phyloP scores from a whole-genome alignment of 805 yeast genomes.

The Cyberlindnera euphorbiae region DNA sequence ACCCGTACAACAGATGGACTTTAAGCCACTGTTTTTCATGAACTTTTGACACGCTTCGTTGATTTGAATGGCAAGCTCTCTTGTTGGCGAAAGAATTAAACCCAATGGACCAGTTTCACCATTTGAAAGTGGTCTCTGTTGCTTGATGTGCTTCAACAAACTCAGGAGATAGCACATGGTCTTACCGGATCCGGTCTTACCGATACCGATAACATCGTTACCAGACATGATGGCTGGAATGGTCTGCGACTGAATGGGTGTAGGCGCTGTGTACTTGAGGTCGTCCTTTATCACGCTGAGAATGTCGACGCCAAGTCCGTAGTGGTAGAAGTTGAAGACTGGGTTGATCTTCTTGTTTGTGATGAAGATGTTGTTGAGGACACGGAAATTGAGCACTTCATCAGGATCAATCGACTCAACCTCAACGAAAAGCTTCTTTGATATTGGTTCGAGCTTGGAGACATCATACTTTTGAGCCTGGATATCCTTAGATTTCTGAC shows the following conservation, averaged over 20 bases:
- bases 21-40: conserved; percentile 41
- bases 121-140: conserved; percentile 49
- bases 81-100: conserved; percentile 79
- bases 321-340: conserved; percentile 69
- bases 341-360: conserved; percentile 41
- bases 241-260: conserved; percentile 88
- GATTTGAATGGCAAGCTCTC: conserved; percentile 88
- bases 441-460: conserved; percentile 47
- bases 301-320: conserved; percentile 65
- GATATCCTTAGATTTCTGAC: conserved; percentile 45
- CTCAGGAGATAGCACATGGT: conserved; percentile 87
- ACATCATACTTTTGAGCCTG: conserved; percentile 32
- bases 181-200: conserved; percentile 96
- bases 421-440: conserved; percentile 56
- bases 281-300: conserved; percentile 46
- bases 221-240: conserved; percentile 90
- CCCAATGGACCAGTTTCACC: conserved; percentile 73
- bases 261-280: conserved; percentile 57
- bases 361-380: conserved; percentile 44
- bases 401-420: conserved; percentile 41
- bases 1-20: conserved; percentile 82
- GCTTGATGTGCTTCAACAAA: conserved; percentile 74
- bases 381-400: conserved; percentile 61
- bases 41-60: conserved; percentile 60
- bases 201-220: conserved; percentile 85